These are phyloP conservation scores for Epichloe sylvatica DNA, from an alignment of 2,329 filamentous ascomycete genomes.

Conservation along the genomic window DNA sequence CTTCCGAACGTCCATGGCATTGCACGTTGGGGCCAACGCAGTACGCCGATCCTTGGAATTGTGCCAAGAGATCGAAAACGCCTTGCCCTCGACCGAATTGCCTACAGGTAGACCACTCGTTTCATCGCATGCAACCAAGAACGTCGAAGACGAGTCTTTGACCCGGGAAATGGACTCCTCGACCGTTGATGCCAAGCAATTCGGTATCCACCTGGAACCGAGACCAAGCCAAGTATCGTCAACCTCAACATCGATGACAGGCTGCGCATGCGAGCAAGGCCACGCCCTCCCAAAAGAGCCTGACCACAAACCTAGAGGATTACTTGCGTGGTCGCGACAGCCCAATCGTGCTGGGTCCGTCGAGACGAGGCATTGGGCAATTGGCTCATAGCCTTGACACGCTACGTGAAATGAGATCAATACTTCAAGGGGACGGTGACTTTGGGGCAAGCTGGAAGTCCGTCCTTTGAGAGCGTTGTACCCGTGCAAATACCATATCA, in stretches of 20 bases:
- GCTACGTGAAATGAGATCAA: not conserved
- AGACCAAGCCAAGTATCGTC: not conserved
- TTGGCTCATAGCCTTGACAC: not conserved
- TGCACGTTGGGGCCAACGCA: conserved; percentile 14
- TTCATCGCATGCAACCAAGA: not conserved
- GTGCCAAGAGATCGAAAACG: conserved; percentile 10
- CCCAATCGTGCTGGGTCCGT: not conserved
- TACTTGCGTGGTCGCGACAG: not conserved
- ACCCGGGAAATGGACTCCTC: not conserved
- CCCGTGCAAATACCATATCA: not conserved
- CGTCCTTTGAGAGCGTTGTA: not conserved
- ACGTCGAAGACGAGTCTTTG: too few species aligned
- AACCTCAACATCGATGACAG: not conserved
- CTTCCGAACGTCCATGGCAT: conserved; percentile 18
- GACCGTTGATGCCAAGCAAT: not conserved
- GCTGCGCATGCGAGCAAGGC: not conserved
- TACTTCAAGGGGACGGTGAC: not conserved
- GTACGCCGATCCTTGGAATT: conserved; percentile 11
- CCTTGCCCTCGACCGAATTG: not conserved
- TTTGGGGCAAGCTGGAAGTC: not conserved
- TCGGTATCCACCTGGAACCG: not conserved
- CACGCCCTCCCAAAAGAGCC: not conserved
- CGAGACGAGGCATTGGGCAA: not conserved
- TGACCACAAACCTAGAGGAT: not conserved
- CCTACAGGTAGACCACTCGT: not conserved